A percentile compares a stretch with the other conserved stretches of the same genome.
phyloP scores from a whole-genome alignment of 441 rosid genomes.

The Populus hybrid region DNA sequence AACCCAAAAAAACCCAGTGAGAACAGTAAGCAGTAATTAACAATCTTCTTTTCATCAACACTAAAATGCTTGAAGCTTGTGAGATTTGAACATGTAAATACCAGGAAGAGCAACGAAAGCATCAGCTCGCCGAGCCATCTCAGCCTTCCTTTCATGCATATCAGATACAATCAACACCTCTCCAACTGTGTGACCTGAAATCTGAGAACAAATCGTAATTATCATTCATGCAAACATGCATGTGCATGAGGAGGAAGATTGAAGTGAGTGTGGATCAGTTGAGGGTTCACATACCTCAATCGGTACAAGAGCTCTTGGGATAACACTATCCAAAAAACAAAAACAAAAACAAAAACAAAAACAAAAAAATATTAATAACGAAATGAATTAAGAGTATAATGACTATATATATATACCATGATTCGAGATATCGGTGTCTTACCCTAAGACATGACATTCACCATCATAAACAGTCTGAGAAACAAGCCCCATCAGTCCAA shows the following conservation, averaged over 20 bases:
- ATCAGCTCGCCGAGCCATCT: constrained; percentile 42
- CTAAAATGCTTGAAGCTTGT: background rate
- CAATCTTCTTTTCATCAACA: background rate
- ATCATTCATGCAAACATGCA: background rate
- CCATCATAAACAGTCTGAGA: constrained; percentile 42
- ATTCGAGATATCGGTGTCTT: background rate
- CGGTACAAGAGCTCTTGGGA: constrained; percentile 40
- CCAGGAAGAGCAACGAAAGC: constrained; percentile 51
- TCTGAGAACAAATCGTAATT: constrained; percentile 20
- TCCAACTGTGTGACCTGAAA: constrained; percentile 33
- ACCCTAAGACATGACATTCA: constrained; percentile 53
- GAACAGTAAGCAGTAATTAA: background rate
- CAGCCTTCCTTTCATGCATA: constrained; percentile 48
- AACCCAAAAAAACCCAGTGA: background rate
- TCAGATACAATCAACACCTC: constrained; percentile 35
- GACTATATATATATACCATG: background rate
- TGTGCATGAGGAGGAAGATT: background rate
- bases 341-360: background rate
- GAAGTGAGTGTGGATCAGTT: background rate
- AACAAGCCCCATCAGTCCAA: constrained; percentile 51
- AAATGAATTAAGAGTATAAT: background rate
- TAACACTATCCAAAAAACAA: constrained; percentile 18
- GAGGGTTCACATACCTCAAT: constrained; percentile 28
- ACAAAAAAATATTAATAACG: background rate
- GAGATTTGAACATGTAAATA: background rate